These are phyloP conservation scores for Aspergillus sclerotiicarbonarius DNA, from an alignment of 495 filamentous ascomycete genomes.

Conservation along the genomic window DNA sequence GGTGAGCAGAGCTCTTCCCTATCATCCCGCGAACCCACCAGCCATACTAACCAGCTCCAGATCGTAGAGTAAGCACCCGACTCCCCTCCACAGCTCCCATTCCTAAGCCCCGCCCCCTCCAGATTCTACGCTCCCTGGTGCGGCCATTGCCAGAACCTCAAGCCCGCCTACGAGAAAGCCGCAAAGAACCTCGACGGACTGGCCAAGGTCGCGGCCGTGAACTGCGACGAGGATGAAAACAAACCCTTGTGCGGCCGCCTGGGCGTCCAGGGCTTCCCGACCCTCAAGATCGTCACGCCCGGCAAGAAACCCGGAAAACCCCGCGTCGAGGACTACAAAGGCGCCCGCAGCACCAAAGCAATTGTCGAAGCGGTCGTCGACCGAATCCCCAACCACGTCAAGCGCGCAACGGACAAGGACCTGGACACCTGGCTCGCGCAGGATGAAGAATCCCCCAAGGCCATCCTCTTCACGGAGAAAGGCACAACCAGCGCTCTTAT, in stretches of 20 bases:
- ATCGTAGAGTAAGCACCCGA: slow-evolving; percentile 62
- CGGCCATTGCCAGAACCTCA: slow-evolving; percentile 92
- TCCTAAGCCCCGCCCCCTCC: slow-evolving; percentile 16
- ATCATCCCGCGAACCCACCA: slow-evolving; percentile 1
- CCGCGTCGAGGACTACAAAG: slow-evolving; percentile 88
- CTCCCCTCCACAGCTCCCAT: slow-evolving; percentile 15
- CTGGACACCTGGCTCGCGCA: slow-evolving; percentile 72
- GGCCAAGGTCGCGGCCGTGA: slow-evolving; percentile 89
- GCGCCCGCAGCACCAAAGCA: slow-evolving; percentile 72
- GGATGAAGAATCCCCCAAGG: slow-evolving; percentile 75
- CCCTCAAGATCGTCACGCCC: slow-evolving; percentile 89
- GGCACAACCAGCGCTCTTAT: slow-evolving; percentile 80
- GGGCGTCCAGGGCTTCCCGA: slow-evolving; percentile 95
- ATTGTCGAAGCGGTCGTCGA: slow-evolving; percentile 85
- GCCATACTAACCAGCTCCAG: slow-evolving; percentile 38
- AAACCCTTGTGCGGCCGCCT: slow-evolving; percentile 83
- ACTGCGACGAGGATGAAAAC: slow-evolving; percentile 95
- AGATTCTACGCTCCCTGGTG: slow-evolving; percentile 97
- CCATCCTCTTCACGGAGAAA: slow-evolving; percentile 92
- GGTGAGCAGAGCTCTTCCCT: slow-evolving; percentile 50
- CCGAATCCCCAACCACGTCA: slow-evolving; percentile 89
- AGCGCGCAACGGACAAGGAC: slow-evolving; percentile 73
- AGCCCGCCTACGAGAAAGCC: slow-evolving; percentile 92
- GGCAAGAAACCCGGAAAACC: slow-evolving; percentile 81
- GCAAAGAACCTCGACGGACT: slow-evolving; percentile 85